Evolutionary conservation across 2,329 filamentous ascomycete species (phyloP).

Genomic region (Coniochaeta hoffmannii): DNA sequence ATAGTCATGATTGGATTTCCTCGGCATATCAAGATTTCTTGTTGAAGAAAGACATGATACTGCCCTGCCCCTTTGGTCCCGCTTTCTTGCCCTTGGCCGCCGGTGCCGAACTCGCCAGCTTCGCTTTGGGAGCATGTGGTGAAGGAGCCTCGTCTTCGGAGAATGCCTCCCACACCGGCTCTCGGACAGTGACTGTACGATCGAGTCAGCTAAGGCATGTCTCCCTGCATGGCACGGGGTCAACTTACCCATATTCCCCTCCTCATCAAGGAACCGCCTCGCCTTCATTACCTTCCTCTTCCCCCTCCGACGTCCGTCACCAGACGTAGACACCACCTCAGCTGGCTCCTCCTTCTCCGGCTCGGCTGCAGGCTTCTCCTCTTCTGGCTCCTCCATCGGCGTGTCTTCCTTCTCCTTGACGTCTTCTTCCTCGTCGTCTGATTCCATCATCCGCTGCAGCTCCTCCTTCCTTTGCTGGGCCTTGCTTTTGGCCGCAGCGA

Average conservation of each 20-base stretch:
- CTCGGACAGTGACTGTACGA: conserved; percentile 70
- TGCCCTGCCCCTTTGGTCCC: conserved; percentile 61
- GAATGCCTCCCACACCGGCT: conserved; percentile 83
- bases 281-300: conserved; percentile 80
- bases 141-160: conserved; percentile 73
- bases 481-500: conserved; percentile 31
- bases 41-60: conserved; percentile 85
- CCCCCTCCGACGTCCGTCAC: conserved; percentile 63
- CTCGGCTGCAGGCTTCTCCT: conserved; percentile 25
- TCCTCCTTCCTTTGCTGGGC: conserved; percentile 60
- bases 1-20: background rate
- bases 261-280: conserved; percentile 77
- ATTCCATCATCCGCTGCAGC: conserved; percentile 69
- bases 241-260: conserved; percentile 75
- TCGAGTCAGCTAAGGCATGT: background rate
- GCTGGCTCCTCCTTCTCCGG: conserved; percentile 36
- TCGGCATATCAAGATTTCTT: conserved; percentile 48
- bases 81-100: conserved; percentile 46
- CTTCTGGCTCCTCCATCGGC: conserved; percentile 18
- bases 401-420: conserved; percentile 21
- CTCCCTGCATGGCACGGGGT: background rate
- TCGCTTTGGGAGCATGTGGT: conserved; percentile 39
- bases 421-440: conserved; percentile 32
- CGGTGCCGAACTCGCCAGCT: conserved; percentile 33
- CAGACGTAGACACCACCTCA: conserved; percentile 39